Evolutionary conservation across 2,329 filamentous ascomycete genomes (phyloP).

Genomic region (Colletotrichum tropicicola): DNA sequence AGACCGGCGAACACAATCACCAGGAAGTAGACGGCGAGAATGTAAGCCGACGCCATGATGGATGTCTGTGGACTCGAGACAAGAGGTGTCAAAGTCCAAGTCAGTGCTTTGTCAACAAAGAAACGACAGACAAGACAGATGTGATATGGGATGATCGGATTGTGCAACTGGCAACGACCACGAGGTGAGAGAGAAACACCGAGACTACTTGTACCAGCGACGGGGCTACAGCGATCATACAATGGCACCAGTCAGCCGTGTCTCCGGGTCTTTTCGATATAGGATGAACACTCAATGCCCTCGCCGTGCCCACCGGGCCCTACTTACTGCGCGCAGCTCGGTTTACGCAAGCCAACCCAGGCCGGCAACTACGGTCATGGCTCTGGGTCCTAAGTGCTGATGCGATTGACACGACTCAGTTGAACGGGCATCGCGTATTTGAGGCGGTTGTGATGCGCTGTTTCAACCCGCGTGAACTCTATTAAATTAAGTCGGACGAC

Average conservation of each 20-base stretch:
- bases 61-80: background rate
- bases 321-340: too few relatives aligned
- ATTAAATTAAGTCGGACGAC: background rate
- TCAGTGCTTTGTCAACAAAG: background rate
- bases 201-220: background rate
- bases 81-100: background rate
- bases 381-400: background rate
- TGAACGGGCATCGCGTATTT: background rate
- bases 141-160: background rate
- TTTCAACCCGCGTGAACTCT: slow-evolving; percentile 1
- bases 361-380: background rate
- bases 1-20: background rate
- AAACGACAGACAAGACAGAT: background rate
- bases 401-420: slow-evolving; percentile 2
- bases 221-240: background rate
- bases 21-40: slow-evolving; percentile 1
- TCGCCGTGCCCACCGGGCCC: too few relatives aligned
- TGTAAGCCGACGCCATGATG: slow-evolving; percentile 14
- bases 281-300: background rate
- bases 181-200: background rate
- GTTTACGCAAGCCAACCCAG: background rate
- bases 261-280: background rate
- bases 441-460: background rate
- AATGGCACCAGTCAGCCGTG: background rate
- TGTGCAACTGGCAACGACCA: background rate